Percentiles rank a stretch among this genome's conserved stretches.
phyloP scores from a whole-genome alignment of 345 rosid species.

The Eucalyptus curtisii region DNA sequence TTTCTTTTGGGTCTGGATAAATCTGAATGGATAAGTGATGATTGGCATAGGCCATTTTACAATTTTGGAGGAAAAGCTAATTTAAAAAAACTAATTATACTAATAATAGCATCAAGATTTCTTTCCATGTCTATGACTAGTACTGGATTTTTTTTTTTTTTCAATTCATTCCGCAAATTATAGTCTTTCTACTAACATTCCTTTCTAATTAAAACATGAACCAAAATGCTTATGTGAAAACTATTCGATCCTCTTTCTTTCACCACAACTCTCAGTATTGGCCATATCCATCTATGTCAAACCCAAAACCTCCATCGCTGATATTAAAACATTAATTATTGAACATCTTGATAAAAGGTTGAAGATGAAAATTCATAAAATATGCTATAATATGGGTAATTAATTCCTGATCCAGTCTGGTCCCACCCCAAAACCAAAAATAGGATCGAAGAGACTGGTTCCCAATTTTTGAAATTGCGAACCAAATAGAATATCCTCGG shows the following conservation, averaged over 20 bases:
- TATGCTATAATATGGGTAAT: neutral
- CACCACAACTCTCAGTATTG: neutral
- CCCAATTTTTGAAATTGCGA: rapidly evolving
- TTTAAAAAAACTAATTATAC: neutral
- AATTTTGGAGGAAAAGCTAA: neutral
- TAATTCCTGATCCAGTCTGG: rapidly evolving
- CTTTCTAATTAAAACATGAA: neutral
- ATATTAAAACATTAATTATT: neutral
- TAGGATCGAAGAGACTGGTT: too few species aligned
- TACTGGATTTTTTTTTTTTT: neutral
- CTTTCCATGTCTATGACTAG: neutral
- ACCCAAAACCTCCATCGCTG: neutral
- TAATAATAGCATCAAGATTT: neutral
- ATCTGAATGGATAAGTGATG: neutral
- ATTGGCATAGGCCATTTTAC: neutral
- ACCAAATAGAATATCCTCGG: rapidly evolving
- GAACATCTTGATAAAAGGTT: neutral
- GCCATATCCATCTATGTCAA: neutral
- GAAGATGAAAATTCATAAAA: neutral
- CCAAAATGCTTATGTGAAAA: neutral
- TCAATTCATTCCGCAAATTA: neutral
- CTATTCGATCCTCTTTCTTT: neutral
- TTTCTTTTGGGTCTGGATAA: neutral
- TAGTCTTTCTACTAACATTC: neutral
- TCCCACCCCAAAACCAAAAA: too few species aligned